phyloP scores from a whole-genome alignment of 148 eudicot species.

The Limonium bicolor region DNA sequence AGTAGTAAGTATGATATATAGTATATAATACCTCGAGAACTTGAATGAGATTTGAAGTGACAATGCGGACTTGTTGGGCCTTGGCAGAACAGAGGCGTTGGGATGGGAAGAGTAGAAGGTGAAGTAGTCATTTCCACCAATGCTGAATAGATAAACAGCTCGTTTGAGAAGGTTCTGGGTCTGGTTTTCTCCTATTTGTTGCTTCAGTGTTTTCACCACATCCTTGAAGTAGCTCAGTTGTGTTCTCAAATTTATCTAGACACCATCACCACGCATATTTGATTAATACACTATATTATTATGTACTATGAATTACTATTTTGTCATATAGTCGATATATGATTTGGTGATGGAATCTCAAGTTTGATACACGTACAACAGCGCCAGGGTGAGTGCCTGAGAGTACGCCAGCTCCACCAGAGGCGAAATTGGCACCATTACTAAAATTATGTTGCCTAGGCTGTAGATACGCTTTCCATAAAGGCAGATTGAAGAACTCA shows the following conservation, averaged over 20 bases:
- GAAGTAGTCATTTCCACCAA: constrained; percentile 18
- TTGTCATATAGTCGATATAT: no score
- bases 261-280: background rate
- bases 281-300: background rate
- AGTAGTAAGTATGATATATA: no score
- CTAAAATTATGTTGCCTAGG: constrained; percentile 5
- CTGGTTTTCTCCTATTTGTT: constrained; percentile 7
- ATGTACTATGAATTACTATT: no score
- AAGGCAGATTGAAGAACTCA: constrained; percentile 8
- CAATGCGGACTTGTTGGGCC: constrained; percentile 4
- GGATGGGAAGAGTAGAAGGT: constrained; percentile 1
- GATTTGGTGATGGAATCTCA: no score
- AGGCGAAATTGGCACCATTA: constrained; percentile 11
- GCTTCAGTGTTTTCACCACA: constrained; percentile 8
- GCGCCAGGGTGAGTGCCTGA: constrained; percentile 8
- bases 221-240: constrained; percentile 11
- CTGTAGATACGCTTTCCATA: constrained; percentile 8
- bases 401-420: constrained; percentile 14
- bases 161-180: constrained; percentile 2
- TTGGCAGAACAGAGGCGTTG: background rate
- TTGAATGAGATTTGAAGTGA: constrained; percentile 6
- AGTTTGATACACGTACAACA: no score
- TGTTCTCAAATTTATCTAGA: constrained; percentile 10
- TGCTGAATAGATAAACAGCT: constrained; percentile 12
- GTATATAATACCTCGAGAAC: constrained; percentile 12